Evolutionary conservation across 805 yeast genomes (phyloP), one percentile per base, ranked within the genome.

Genomic region (Kluyveromyces starmeri): DNA sequence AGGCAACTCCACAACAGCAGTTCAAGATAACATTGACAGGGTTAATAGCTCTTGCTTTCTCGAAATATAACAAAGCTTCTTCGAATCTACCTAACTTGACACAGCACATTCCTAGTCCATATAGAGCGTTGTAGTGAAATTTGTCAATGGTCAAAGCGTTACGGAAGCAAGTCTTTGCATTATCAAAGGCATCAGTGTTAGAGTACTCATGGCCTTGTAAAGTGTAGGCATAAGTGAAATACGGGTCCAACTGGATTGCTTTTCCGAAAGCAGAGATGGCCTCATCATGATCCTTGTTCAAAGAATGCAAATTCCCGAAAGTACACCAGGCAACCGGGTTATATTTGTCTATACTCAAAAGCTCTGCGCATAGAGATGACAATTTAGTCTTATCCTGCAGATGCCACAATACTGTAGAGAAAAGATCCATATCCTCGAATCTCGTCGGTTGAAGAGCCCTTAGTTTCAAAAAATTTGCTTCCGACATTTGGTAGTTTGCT

Each of bases 101-200:
- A 54, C 78, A 81, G 19, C 86, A 94, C 89, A 86, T 85, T 6
- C 97, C 98, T 37, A 92, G 72, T 18, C 98, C 98, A 51, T 92
- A 92, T 50, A 88, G 75, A 0, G 97, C 96, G 58, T 89, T 92
- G 58, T 88, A 92, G 53, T 85, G 96, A 38, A 86, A 67, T 30
- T 78, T 69, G 49, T 89, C 95, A 27, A 78, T 68, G 16, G 79
- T 62, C 29, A 92, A 65, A 3, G 96, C 94, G 42, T 68, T 66
- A 23, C 95, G 61, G 67, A 86, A 92, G 41, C 84, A 75, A 37
- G 80, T 83, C 41, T 82, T 70, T 0, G 98, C 96, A 51, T 77
- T 73, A 52, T 86, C 96, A 59, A 80, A 83, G 23, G 94, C 86
- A 60, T 94, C 98, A 48, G 75, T 84, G 2, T 89, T 71, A 21